phyloP scores from a whole-genome alignment of 768 basidiomycete species.

The Suillus fuscotomentosus region DNA sequence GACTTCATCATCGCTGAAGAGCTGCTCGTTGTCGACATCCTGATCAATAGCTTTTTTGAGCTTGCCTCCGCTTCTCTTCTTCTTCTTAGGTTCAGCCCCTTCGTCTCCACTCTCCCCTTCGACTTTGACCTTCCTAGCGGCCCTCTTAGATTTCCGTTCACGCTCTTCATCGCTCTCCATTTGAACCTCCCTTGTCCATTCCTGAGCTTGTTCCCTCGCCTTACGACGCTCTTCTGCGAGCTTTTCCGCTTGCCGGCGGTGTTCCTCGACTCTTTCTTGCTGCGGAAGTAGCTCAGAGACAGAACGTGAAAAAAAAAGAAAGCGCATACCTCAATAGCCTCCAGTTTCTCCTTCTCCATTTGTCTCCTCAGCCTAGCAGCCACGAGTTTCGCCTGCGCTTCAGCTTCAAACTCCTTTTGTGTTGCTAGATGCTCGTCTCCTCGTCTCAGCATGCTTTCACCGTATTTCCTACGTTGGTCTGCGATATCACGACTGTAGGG shows the following conservation, averaged over 20 bases:
- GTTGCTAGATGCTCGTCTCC: constrained; percentile 75
- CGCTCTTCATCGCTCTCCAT: constrained; percentile 78
- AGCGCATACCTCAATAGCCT: constrained; percentile 60
- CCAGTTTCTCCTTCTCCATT: constrained; percentile 70
- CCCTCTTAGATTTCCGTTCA: constrained; percentile 60
- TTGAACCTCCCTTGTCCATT: constrained; percentile 70
- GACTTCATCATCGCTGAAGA: constrained; percentile 72
- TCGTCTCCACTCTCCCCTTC: constrained; percentile 54
- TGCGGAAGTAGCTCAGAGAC: constrained; percentile 22
- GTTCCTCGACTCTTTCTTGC: constrained; percentile 61
- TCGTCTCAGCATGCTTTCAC: constrained; percentile 79
- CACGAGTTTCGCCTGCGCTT: constrained; percentile 71
- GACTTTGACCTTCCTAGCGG: constrained; percentile 51
- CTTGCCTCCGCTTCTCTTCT: constrained; percentile 71
- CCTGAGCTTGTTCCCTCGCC: constrained; percentile 75
- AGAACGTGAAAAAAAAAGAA: constrained; percentile 4
- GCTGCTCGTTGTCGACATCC: constrained; percentile 61
- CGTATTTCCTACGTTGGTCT: constrained; percentile 87
- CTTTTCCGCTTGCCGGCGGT: constrained; percentile 69
- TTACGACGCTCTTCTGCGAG: constrained; percentile 76
- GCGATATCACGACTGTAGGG: constrained; percentile 89
- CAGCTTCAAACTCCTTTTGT: constrained; percentile 71
- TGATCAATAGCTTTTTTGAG: constrained; percentile 52
- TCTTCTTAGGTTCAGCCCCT: constrained; percentile 65
- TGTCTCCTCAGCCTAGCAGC: constrained; percentile 75